Evolutionary conservation across 805 yeast genomes (phyloP), one percentile per base, ranked within the genome.

Genomic region (Monosporozyma siamensis): DNA sequence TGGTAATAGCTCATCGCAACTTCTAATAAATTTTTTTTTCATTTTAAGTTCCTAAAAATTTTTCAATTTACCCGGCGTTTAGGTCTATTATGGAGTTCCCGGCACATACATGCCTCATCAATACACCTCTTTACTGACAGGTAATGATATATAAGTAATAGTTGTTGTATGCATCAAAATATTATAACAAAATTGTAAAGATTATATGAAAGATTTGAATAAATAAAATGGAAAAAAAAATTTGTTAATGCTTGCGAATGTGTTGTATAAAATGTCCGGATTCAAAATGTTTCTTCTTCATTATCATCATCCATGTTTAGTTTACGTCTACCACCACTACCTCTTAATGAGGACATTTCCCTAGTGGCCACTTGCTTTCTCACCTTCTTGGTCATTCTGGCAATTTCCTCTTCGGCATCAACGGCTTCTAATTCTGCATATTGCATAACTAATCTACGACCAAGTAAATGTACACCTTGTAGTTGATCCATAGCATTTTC

Each of bases 391-490:
- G 95, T 89, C 95, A 92, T 84, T 60, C 80, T 78, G 30, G 80
- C 88, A 50, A 90, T 88, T 63, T 89, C 95, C 40, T 77, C 90
- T 63, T 92, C 97, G 11, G 86, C 95, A 60, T 85, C 77, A 34
- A 71, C 81, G 25, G 89, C 75, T 41, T 82, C 95, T 47, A 74
- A 77, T 56, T 86, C 82, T 12, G 97, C 98, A 56, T 75, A 89
- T 59, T 90, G 94, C 80, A 92, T 79, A 10, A 90, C 95, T 50
- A 92, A 70, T 50, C 96, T 75, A 68, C 98, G 82, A 26, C 98
- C 98, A 40, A 92, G 73, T 66, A 92, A 81, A 73, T 92, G 98
- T 3, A 94, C 96, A 47, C 98, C 98, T 59, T 81, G 83, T 49
- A 92, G 74, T 59, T 89, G 90, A 53, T 82, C 80, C 90, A 92